These are phyloP conservation scores for Eucalyptus regnans DNA, from an alignment of 345 rosid species.

Conservation along the genomic window DNA sequence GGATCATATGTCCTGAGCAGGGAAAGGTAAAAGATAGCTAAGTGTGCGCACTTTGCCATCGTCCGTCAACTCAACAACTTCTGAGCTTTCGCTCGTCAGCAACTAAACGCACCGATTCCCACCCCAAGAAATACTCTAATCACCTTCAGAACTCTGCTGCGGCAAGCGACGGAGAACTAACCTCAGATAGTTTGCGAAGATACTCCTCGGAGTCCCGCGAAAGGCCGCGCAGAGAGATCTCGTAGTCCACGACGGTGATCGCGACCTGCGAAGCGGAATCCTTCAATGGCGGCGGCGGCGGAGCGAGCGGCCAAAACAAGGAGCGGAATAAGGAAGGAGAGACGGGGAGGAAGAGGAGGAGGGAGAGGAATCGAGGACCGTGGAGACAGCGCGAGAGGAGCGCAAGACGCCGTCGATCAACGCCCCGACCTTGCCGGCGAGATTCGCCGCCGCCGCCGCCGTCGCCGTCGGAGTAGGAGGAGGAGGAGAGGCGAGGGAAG, in stretches of 20 bases:
- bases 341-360: neutral
- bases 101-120: neutral
- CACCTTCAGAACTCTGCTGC: neutral
- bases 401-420: neutral
- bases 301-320: neutral
- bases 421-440: neutral
- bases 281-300: neutral
- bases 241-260: slow-evolving; percentile 54
- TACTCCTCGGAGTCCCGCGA: slow-evolving; percentile 38
- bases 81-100: neutral
- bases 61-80: neutral
- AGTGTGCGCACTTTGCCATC: neutral
- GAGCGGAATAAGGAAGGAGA: neutral
- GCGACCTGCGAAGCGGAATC: slow-evolving; percentile 26
- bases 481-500: neutral
- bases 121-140: neutral
- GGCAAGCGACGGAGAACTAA: neutral
- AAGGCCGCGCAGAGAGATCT: slow-evolving; percentile 32
- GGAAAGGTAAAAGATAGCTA: neutral
- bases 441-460: neutral
- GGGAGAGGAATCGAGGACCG: neutral
- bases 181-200: slow-evolving; percentile 44
- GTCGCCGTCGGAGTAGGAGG: neutral
- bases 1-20: neutral
- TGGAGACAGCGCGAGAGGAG: neutral